phyloP scores from a whole-genome alignment of 805 yeast genomes.

The Nakazawaea peltata region DNA sequence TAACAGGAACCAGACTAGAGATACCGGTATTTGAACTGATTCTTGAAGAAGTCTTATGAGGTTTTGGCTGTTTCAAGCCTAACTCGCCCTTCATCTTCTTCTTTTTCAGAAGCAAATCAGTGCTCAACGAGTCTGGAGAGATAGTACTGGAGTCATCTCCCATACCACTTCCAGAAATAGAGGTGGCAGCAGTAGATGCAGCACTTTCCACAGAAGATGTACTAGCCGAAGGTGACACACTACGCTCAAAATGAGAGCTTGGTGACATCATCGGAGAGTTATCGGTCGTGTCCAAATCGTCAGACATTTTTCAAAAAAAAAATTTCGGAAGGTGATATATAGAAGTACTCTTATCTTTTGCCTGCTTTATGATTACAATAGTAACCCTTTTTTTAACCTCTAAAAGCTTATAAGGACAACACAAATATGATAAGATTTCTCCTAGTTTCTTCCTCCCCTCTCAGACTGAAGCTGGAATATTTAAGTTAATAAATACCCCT shows the following conservation, averaged over 20 bases:
- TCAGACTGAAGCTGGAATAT: too few species aligned
- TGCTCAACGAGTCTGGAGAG: constrained; percentile 10
- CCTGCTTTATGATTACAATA: too few species aligned
- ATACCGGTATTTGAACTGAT: constrained; percentile 63
- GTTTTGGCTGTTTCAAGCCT: constrained; percentile 17
- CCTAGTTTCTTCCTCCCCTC: too few species aligned
- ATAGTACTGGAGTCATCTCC: constrained; percentile 3
- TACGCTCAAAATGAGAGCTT: constrained; percentile 20
- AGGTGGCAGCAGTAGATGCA: constrained; percentile 18
- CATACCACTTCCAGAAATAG: constrained; percentile 16
- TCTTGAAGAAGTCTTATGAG: constrained; percentile 24
- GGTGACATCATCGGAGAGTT: constrained; percentile 21
- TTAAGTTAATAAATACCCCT: constrained; percentile 13
- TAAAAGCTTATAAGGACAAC: constrained; percentile 8
- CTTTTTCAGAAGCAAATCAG: constrained; percentile 9
- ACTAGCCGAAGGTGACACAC: constrained; percentile 36
- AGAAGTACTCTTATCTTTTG: constrained; percentile 3
- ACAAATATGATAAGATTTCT: constrained; percentile 9
- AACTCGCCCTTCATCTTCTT: constrained; percentile 12
- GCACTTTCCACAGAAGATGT: constrained; percentile 32
- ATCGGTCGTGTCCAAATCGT: constrained; percentile 5
- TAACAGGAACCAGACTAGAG: constrained; percentile 72
- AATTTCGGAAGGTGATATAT: background rate
- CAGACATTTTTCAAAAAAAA: background rate
- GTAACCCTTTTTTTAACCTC: constrained; percentile 8